These are phyloP conservation scores for Globomyces pollinis-pini DNA, from an alignment of 192 early-diverging fungal species.

Conservation along the genomic window DNA sequence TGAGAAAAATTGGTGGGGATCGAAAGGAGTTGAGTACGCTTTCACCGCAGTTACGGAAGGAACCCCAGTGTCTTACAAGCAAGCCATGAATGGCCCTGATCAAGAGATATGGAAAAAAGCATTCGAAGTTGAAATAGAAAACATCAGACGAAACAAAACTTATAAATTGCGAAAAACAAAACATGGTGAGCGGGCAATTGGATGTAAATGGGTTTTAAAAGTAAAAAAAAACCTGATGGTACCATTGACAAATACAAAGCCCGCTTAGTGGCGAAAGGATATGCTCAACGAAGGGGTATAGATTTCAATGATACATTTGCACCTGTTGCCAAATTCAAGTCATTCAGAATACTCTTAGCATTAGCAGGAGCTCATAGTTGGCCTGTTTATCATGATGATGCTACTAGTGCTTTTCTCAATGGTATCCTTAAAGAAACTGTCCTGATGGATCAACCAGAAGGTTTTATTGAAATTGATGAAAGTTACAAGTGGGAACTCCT, in stretches of 20 bases:
- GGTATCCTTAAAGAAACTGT: conserved; percentile 17
- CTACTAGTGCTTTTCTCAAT: conserved; percentile 27
- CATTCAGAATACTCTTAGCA: conserved; percentile 13
- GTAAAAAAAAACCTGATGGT: conserved; percentile 20
- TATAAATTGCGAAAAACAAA: conserved; percentile 1
- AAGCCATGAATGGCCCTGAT: background rate
- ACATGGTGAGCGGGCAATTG: background rate
- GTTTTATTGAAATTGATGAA: background rate
- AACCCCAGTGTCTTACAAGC: no score
- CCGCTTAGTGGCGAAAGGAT: conserved; percentile 24
- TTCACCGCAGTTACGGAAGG: no score
- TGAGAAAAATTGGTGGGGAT: no score
- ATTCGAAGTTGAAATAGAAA: background rate
- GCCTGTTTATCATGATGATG: conserved; percentile 24
- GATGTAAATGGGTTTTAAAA: conserved; percentile 19
- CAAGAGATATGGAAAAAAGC: background rate
- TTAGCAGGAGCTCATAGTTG: conserved; percentile 3
- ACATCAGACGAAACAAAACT: background rate
- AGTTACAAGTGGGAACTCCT: background rate
- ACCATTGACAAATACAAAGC: conserved; percentile 19
- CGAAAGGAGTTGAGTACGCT: no score
- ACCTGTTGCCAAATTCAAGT: conserved; percentile 25
- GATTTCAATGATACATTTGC: conserved; percentile 34
- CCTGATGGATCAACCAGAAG: conserved; percentile 23
- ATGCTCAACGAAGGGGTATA: conserved; percentile 22